Percentiles rank a stretch among this genome's conserved stretches.
Conservation (phyloP, 2,329 filamentous ascomycete genomes). For the Paracoccidioides brasiliensis region DNA sequence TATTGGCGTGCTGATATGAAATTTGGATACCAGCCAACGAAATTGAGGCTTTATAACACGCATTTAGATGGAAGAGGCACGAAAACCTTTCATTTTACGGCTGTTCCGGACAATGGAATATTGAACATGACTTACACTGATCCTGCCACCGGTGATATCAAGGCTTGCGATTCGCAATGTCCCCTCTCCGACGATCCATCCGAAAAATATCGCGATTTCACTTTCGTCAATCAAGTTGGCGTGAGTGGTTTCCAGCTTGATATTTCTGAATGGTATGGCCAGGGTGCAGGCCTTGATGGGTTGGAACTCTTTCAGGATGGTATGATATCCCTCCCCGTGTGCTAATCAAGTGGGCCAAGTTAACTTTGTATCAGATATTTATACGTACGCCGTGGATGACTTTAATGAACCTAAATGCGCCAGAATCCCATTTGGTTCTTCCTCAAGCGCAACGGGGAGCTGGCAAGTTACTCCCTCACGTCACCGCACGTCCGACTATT, state of each 20-base stretch:
- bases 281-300: conserved; percentile 70
- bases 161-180: conserved; percentile 67
- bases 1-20: conserved; percentile 73
- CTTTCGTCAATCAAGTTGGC: conserved; percentile 73
- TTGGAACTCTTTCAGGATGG: conserved; percentile 75
- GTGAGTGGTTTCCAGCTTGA: conserved; percentile 82
- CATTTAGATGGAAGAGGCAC: conserved; percentile 72
- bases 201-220: conserved; percentile 70
- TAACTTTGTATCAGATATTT: conserved; percentile 46
- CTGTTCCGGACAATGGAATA: conserved; percentile 76
- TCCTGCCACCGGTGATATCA: conserved; percentile 51
- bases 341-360: background rate
- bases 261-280: conserved; percentile 75
- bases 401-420: conserved; percentile 85
- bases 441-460: conserved; percentile 54
- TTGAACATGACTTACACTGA: conserved; percentile 91
- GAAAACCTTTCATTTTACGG: conserved; percentile 74
- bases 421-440: conserved; percentile 50
- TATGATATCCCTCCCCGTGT: conserved; percentile 18
- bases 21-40: conserved; percentile 77
- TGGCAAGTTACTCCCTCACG: conserved; percentile 60
- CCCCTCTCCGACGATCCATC: conserved; percentile 62
- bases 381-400: conserved; percentile 66
- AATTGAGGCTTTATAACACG: conserved; percentile 79
- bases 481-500: conserved; percentile 57